Base-by-base conservation (phyloP, 2,329 filamentous ascomycete genomes). In the Aspergillus fructus region DNA sequence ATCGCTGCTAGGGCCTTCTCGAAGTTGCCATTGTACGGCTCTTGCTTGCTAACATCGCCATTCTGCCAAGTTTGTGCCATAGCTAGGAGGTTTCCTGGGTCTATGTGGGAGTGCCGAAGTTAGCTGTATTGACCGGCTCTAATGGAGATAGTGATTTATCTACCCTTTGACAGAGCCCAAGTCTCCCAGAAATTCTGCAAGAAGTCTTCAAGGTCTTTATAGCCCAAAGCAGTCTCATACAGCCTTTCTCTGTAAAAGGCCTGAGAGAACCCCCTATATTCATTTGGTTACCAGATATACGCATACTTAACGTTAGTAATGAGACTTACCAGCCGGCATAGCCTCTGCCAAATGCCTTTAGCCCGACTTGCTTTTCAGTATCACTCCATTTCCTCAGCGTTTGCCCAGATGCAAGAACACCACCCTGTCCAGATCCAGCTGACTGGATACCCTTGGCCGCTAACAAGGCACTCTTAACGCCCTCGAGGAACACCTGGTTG, bases 11-110 rank as follows among this genome's bases (percentile, higher is more conserved):
- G 81, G 0, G 88, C 85, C 53, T 81, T 80, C 58, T 82, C 80
- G 61, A 91, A 88, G 60, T 89, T 75, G 1, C 84, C 86, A 58
- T 87, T 81, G 62, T 89, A 92, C 3, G 85, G 86, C 54, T 85
- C 80, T 66, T 91, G 88, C 5, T 83, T 74, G 4, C 88, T 89
- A 49, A 85, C 82, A 65, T 93, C 89, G 1, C 83, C 89, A 5
- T 83, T 80, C 71, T 93, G 89, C 90, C 90, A 94, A 0, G 89
- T 92, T 34, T 88, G 82, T 4, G 91, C 76, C 89, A 92, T 91
- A 1, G 83, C 81, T 0, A 92, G 77, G 68, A 92, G 78, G 60
- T 92, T 90, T 63, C 91, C 88, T 0, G 89, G 89, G 63, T 91
- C 87, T 80, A 64, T 24, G 8, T 24, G 8, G 33, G 23, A 37